Evolutionary conservation across 148 eudicot genomes (phyloP).

Genomic region (Rhododendron molle): DNA sequence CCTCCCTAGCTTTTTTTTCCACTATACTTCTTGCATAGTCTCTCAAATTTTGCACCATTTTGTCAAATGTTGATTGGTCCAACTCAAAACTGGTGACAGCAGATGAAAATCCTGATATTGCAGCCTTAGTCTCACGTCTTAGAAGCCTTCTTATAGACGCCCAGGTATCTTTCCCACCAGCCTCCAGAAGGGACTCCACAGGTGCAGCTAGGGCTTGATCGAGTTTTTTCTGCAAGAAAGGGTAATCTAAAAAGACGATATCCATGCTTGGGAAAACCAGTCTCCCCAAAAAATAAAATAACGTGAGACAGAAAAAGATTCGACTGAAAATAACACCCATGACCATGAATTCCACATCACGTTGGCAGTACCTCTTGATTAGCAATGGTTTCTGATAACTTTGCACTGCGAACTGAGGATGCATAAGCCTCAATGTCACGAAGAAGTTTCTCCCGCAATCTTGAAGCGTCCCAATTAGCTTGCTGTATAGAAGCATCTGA

Average conservation of each 20-base stretch:
- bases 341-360: background rate
- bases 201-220: conserved; percentile 28
- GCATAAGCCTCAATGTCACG: conserved; percentile 45
- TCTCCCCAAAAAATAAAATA: background rate
- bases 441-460: conserved; percentile 37
- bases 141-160: conserved; percentile 32
- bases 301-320: background rate
- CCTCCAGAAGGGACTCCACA: conserved; percentile 35
- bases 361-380: conserved; percentile 25
- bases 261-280: background rate
- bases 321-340: background rate
- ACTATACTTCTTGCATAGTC: conserved; percentile 32
- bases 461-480: conserved; percentile 43
- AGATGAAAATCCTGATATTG: conserved; percentile 18
- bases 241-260: background rate
- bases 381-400: conserved; percentile 28
- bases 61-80: conserved; percentile 23
- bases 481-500: conserved; percentile 34
- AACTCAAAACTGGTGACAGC: conserved; percentile 28
- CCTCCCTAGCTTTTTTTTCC: conserved; percentile 38
- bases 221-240: conserved; percentile 24
- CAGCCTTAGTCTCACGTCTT: conserved; percentile 27
- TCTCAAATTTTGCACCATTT: conserved; percentile 24
- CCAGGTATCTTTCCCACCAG: conserved; percentile 35
- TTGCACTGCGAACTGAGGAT: conserved; percentile 23